Conservation (phyloP, 2,329 filamentous ascomycete species). For the Colletotrichum lini region DNA sequence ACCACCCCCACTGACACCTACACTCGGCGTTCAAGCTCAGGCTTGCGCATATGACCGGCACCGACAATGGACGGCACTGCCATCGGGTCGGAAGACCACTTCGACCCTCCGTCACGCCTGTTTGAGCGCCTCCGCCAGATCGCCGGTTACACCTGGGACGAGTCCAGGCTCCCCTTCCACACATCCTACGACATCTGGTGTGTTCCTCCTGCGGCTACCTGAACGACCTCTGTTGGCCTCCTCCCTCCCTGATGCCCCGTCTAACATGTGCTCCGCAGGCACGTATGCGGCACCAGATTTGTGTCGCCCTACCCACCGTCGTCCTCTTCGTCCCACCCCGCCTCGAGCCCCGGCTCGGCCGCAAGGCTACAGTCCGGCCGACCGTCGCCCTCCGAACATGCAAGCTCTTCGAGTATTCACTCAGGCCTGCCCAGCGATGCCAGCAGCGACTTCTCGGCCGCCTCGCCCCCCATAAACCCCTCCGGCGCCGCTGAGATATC, state of each 20-base stretch:
- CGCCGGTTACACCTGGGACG: constrained; percentile 83
- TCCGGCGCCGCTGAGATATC: constrained; percentile 63
- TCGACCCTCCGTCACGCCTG: constrained; percentile 77
- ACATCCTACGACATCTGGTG: constrained; percentile 92
- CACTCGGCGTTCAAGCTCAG: constrained; percentile 34
- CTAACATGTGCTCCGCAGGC: constrained; percentile 60
- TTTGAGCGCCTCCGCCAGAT: constrained; percentile 82
- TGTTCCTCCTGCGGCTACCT: constrained; percentile 42
- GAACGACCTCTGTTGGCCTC: background rate
- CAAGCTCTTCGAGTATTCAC: constrained; percentile 52
- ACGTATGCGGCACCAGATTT: constrained; percentile 75
- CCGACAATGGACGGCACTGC: constrained; percentile 66
- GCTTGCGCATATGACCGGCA: constrained; percentile 44
- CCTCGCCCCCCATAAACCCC: constrained; percentile 51
- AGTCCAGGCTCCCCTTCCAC: constrained; percentile 70
- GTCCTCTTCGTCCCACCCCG: constrained; percentile 58
- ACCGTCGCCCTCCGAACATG: constrained; percentile 59
- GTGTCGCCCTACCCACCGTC: constrained; percentile 65
- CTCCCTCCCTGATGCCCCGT: background rate
- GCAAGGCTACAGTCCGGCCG: constrained; percentile 60
- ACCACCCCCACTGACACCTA: constrained; percentile 45
- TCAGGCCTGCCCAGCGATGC: constrained; percentile 53
- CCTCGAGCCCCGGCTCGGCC: constrained; percentile 60
- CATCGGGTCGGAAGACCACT: constrained; percentile 66
- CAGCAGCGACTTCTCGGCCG: constrained; percentile 55